Conservation (phyloP, 2,329 filamentous ascomycete genomes). For the Trichoderma sp. region DNA sequence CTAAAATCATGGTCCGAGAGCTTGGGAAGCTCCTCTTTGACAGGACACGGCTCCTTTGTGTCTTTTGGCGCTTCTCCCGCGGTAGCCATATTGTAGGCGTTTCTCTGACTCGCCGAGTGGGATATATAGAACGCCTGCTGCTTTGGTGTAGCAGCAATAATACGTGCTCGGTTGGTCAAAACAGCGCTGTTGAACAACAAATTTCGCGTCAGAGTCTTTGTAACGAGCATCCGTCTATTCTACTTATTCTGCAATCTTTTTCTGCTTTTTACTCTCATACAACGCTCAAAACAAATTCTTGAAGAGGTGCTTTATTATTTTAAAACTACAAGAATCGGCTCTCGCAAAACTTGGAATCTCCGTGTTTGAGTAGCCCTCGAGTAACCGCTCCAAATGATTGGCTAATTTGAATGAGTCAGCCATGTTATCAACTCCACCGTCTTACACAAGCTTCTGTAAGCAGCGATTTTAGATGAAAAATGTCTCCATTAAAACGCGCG, state of each 20-base stretch:
- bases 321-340: not conserved
- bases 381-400: not conserved
- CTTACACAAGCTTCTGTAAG: constrained; percentile 22
- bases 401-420: not conserved
- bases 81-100: constrained; percentile 1
- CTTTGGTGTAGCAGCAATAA: not conserved
- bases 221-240: not conserved
- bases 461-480: not conserved
- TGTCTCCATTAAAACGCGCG: constrained; percentile 9
- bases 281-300: not conserved
- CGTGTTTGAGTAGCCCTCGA: not conserved
- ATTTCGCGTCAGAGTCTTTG: not conserved
- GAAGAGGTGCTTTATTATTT: not conserved
- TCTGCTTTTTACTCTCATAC: not conserved
- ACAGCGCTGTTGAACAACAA: not conserved
- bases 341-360: constrained; percentile 1
- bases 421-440: not conserved
- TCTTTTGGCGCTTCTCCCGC: not conserved
- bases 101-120: not conserved
- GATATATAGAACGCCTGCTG: not conserved
- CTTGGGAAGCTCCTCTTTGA: constrained; percentile 54
- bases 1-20: constrained; percentile 69
- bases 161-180: not conserved
- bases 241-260: not conserved
- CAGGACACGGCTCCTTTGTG: not conserved